Evolutionary conservation across 2,329 filamentous ascomycete species (phyloP), one percentile per base, ranked within the genome.

Genomic region (Calycina herbarum): DNA sequence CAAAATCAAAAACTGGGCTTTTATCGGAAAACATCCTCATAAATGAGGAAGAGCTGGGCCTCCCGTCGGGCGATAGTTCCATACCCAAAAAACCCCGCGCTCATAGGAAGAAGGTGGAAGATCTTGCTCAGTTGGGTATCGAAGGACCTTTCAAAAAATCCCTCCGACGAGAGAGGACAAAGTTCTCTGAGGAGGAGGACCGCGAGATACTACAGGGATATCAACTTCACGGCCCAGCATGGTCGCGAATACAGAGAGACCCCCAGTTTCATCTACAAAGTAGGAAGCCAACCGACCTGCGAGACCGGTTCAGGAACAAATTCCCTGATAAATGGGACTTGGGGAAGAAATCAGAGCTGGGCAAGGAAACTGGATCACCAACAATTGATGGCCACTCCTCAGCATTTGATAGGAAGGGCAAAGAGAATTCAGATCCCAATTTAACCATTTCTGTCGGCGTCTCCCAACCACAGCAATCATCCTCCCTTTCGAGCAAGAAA

Each of bases 201-300:
- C 78, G 78, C 35, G 84, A 87, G 68, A 89, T 89, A 57, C 78
- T 89, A 0, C 79, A 85, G 66, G 87, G 87, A 0, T 82, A 88
- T 45, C 78, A 85, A 48, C 73, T 81, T 3, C 88, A 89, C 72
- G 87, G 87, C 0, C 85, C 86, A 8, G 82, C 85, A 8, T 89
- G 87, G 87, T 88, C 86, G 61, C 86, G 84, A 74, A 89, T 89
- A 24, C 86, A 88, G 72, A 81, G 86, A 42, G 86, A 89, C 66
- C 76, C 82, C 15, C 79, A 79, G 33, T 88, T 86, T 75, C 79
- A 86, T 66, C 77, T 89, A n/a, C 81, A 83, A 4, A 83, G 75
- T 66, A 79, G 87, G 57, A 84, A 87, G 68, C 86, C 87, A 0
- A 89, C 86, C 0, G 87, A 89, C 71, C 75, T 89, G 61, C 80